Base-by-base conservation (phyloP, 106 monocot genomes). In the Apostasia shenzhenica region DNA sequence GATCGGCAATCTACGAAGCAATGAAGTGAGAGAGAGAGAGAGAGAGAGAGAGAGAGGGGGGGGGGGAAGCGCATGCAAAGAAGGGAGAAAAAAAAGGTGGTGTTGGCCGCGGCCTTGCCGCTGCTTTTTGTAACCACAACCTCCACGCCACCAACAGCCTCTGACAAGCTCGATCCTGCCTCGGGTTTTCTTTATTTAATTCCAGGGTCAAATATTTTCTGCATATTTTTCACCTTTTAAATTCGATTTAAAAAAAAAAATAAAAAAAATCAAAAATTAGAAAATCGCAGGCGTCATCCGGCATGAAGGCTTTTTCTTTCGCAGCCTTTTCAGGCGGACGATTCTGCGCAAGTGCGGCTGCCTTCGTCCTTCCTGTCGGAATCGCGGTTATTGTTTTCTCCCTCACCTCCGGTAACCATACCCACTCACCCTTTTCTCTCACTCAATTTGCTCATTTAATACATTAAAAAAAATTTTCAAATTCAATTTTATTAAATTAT, bases 251-350 rank as follows among this genome's bases (percentile, higher is more conserved):
- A 11, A 61, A 43, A 10, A 44, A 11, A 61, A 11, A 61, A 43
- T 2, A 44, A 11, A 61, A 11, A 11, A n/a, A 41, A 3, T 1
- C 2, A 4, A 62, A 61, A 62, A 41, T 42, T 0, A 0, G 26
- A 57, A 2, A 38, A 59, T 45, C 38, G 59, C 59, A 62, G 62
- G 62, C 42, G 62, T 44, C 44, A 45, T 62, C 62, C 38, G 45
- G 14, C 62, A 43, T 40, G 40, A 38, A 38, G 59, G 44, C 13
- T 26, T 43, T 42, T 41, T 62, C 62, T 45, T 62, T 62, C 62
- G 44, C 62, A 62, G 62, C 62, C 45, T 62, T 62, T 62, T 62
- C 62, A 62, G 62, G 62, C 62, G 62, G 62, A 42, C 38, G 62
- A 62, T 44, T 42, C 62, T 62, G 62, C 45, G 62, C 62, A 45